Evolutionary conservation across 129 eudicot species (phyloP), one percentile per base, ranked within the genome.

Genomic region (Arctium minus): DNA sequence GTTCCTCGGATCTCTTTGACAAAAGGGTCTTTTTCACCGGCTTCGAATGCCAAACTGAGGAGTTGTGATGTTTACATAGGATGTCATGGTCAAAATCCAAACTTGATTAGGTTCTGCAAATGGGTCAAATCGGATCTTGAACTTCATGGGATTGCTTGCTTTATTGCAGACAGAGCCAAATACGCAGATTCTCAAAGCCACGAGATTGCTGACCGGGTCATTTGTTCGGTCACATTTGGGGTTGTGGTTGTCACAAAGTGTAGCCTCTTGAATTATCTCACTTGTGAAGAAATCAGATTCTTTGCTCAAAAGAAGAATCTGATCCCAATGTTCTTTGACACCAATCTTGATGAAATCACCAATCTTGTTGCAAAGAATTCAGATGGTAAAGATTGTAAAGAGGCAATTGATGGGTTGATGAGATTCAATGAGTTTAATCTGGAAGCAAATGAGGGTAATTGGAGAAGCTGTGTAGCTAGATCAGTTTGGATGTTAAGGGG

Each of bases 21-120:
- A 13, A 94, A 85, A 80, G 92, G 91, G 39, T 87, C 98, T 0
- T 86, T 81, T 60, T 91, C 97, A 0, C 93, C 97, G n/a, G 92
- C 53, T 91, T 90, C 89, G 13, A 94, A 88, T 84, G 89, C 92
- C 13, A 92, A 91, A 73, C 91, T 92, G 8, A 91, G 98, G 83
- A 92, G 94, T 88, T 94, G 98, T 71, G 98, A 94, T 88, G 97
- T 94, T 65, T 94, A 89, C 82, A 88, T 94, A 71, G 98, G 98
- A 42, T 94, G 83, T 82, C 96, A 91, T 17, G 97, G 98, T 29
- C 97, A 89, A 53, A 89, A 89, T 82, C 97, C 91, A 12, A 94
- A 89, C 82, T 75, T 92, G 87, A 74, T 72, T 2, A 79, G 97
- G 60, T 89, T 92, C 85, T 92, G 94, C 82, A 94, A 91, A 83